phyloP scores from a whole-genome alignment of 495 filamentous ascomycete genomes.

The Oleoguttula mirabilis region DNA sequence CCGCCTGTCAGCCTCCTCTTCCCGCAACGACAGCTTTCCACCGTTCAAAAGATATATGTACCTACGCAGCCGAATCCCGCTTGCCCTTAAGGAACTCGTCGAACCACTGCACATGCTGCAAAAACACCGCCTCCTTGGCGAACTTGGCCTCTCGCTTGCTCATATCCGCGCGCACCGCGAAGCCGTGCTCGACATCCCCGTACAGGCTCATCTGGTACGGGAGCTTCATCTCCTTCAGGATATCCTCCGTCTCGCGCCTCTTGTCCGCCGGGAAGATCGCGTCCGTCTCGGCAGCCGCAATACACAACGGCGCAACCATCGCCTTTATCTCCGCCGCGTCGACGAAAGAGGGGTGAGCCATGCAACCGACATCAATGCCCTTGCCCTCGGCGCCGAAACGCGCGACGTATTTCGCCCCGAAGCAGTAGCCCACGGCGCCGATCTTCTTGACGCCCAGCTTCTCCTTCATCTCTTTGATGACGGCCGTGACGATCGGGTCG shows the following conservation, averaged over 20 bases:
- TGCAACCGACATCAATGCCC: conserved; percentile 51
- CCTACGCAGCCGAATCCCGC: conserved; percentile 18
- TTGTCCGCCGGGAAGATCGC: conserved; percentile 63
- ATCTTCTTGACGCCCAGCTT: conserved; percentile 52
- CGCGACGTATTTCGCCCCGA: conserved; percentile 50
- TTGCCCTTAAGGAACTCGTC: conserved; percentile 41
- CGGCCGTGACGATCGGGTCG: conserved; percentile 50
- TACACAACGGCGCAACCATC: conserved; percentile 59
- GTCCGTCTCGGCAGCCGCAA: conserved; percentile 71
- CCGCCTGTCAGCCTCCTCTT: conserved; percentile 1
- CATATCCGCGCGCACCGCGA: conserved; percentile 58
- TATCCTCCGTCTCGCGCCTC: conserved; percentile 51
- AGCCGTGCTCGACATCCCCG: conserved; percentile 67
- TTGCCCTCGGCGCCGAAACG: conserved; percentile 33
- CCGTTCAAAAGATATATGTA: neutral
- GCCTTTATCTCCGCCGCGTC: conserved; percentile 61
- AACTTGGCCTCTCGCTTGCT: conserved; percentile 51
- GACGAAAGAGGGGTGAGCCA: conserved; percentile 69
- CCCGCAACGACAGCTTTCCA: neutral
- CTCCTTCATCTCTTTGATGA: conserved; percentile 47
- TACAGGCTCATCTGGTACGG: conserved; percentile 76
- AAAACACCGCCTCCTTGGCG: conserved; percentile 76
- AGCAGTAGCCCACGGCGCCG: conserved; percentile 69
- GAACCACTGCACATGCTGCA: conserved; percentile 73
- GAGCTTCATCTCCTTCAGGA: conserved; percentile 46